Percentiles rank a stretch among this genome's conserved stretches.
phyloP scores from a whole-genome alignment of 2,329 filamentous ascomycete species.

The Cladorrhinum sp. region DNA sequence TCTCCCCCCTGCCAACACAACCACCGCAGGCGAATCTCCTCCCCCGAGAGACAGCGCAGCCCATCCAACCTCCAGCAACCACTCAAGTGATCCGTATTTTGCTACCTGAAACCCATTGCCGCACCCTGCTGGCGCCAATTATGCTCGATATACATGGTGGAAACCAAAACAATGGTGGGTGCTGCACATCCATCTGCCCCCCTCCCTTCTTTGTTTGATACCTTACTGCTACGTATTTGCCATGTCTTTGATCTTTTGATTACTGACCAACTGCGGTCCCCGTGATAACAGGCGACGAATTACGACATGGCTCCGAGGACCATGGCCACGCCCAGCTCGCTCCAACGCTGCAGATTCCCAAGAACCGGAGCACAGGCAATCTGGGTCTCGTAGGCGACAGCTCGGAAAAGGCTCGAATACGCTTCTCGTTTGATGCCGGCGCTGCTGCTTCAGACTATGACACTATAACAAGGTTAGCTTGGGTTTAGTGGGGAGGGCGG shows the following conservation, averaged over 20 bases:
- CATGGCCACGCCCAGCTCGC: constrained; percentile 46
- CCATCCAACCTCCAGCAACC: constrained; percentile 4
- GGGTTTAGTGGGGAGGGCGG: constrained; percentile 12
- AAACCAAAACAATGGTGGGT: constrained; percentile 42
- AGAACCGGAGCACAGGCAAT: constrained; percentile 65
- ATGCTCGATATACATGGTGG: constrained; percentile 45
- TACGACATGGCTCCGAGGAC: constrained; percentile 37
- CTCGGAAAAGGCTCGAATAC: constrained; percentile 60
- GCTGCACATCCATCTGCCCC: constrained; percentile 11
- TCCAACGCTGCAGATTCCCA: constrained; percentile 53
- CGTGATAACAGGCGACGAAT: constrained; percentile 39
- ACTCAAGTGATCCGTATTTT: constrained; percentile 4
- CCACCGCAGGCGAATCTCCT: not conserved
- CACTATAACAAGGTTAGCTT: constrained; percentile 67
- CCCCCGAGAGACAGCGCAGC: constrained; percentile 11
- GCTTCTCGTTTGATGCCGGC: constrained; percentile 75
- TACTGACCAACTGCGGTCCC: constrained; percentile 17
- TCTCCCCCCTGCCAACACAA: not conserved
- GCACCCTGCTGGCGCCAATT: constrained; percentile 32
- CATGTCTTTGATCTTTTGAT: constrained; percentile 1
- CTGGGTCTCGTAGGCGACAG: constrained; percentile 48
- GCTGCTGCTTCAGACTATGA: constrained; percentile 62
- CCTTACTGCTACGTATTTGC: not conserved
- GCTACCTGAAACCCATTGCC: constrained; percentile 9
- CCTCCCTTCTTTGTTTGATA: constrained; percentile 1